These are phyloP conservation scores for Themeda triandra DNA, from an alignment of 176 grass and related monocot genomes.

Conservation along the genomic window DNA sequence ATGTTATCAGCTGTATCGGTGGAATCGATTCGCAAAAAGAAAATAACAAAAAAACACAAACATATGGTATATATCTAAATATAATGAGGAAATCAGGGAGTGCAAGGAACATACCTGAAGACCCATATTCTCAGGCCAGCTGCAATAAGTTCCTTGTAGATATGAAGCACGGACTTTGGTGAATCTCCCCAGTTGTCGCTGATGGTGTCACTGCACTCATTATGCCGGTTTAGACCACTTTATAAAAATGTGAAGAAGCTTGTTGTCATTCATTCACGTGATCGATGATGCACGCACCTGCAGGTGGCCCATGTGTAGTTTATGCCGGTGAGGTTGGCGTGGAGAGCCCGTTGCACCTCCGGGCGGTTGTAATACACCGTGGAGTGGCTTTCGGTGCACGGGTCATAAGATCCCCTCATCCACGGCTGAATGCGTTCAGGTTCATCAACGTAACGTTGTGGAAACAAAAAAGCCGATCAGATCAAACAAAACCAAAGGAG, in stretches of 20 bases:
- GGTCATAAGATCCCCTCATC: conserved; percentile 22
- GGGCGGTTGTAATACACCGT: conserved; percentile 8
- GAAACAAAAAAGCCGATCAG: no score
- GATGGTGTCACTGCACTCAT: conserved; percentile 21
- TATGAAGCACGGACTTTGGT: conserved; percentile 60
- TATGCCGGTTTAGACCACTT: not conserved
- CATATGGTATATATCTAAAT: no score
- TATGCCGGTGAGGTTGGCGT: conserved; percentile 16
- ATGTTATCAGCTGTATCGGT: not conserved
- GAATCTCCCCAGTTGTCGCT: conserved; percentile 50
- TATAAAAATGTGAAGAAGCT: not conserved
- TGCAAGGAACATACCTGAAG: conserved; percentile 40
- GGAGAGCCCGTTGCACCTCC: conserved; percentile 25
- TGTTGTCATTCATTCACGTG: no score
- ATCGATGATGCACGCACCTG: conserved; percentile 15
- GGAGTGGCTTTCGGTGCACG: not conserved
- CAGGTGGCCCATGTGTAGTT: conserved; percentile 29
- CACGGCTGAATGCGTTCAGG: conserved; percentile 1
- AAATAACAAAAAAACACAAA: no score
- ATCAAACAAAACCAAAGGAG: not conserved
- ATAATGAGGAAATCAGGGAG: not conserved
- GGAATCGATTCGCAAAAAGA: not conserved
- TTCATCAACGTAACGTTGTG: no score
- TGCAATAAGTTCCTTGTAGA: conserved; percentile 55
- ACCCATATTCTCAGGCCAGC: conserved; percentile 75